phyloP scores from a whole-genome alignment of 805 yeast species.

The Nakazawaea holstii region DNA sequence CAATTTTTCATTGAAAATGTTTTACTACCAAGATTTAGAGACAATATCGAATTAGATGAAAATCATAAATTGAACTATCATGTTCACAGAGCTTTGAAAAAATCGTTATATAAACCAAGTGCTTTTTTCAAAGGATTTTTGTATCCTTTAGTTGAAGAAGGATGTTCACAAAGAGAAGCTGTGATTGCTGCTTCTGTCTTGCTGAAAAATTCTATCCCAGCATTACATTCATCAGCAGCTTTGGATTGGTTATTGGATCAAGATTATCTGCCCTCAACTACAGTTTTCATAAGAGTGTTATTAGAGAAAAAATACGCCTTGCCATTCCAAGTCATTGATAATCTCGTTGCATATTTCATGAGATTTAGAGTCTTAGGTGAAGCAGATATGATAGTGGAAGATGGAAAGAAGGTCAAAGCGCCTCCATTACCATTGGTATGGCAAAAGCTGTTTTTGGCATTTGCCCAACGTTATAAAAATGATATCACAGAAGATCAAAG shows the following conservation, averaged over 20 bases:
- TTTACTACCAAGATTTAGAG: slow-evolving; percentile 66
- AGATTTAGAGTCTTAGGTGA: slow-evolving; percentile 63
- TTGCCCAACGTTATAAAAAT: slow-evolving; percentile 94
- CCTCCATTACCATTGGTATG: slow-evolving; percentile 87
- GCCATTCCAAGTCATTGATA: slow-evolving; percentile 95
- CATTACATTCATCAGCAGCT: slow-evolving; percentile 94
- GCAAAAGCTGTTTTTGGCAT: slow-evolving; percentile 93
- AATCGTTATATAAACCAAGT: slow-evolving; percentile 92
- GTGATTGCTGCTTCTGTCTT: slow-evolving; percentile 90
- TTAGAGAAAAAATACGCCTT: slow-evolving; percentile 94
- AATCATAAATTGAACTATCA: slow-evolving; percentile 86
- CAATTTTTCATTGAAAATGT: slow-evolving; percentile 73
- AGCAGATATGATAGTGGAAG: slow-evolving; percentile 29
- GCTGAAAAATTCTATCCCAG: slow-evolving; percentile 87
- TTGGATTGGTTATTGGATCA: slow-evolving; percentile 74
- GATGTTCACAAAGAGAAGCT: slow-evolving; percentile 90
- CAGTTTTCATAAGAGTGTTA: slow-evolving; percentile 83
- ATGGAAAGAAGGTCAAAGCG: slow-evolving; percentile 30
- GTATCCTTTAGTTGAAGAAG: slow-evolving; percentile 84
- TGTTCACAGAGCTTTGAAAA: slow-evolving; percentile 84
- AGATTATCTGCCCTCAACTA: slow-evolving; percentile 83
- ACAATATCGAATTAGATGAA: slow-evolving; percentile 65
- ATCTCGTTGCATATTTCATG: slow-evolving; percentile 90
- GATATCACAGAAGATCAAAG: slow-evolving; percentile 99
- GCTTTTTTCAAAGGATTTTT: slow-evolving; percentile 96